phyloP scores from a whole-genome alignment of 495 filamentous ascomycete genomes.

The Aspergillus cristatus region DNA sequence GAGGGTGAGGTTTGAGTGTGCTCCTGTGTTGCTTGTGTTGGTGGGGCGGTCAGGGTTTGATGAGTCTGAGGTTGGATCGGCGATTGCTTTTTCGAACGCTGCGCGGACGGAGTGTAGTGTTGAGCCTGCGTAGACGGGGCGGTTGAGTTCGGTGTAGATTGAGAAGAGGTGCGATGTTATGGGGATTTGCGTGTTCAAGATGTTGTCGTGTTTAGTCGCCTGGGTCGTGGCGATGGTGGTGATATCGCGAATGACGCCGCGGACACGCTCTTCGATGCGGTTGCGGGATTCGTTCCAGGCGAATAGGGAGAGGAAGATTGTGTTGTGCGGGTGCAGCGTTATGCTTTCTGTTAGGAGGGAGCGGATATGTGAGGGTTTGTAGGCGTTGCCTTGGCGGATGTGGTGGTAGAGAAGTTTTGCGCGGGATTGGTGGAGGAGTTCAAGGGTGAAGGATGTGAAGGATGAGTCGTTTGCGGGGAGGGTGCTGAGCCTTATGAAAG shows the following conservation, averaged over 20 bases:
- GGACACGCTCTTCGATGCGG: conserved; percentile 63
- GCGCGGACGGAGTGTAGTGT: conserved; percentile 53
- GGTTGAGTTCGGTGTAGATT: conserved; percentile 54
- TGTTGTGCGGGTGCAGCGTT: conserved; percentile 61
- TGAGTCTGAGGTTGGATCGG: conserved; percentile 1
- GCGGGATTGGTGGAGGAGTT: conserved; percentile 57
- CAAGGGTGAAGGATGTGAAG: conserved; percentile 27
- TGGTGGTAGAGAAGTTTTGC: conserved; percentile 63
- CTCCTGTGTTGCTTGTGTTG: conserved; percentile 24
- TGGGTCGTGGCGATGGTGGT: conserved; percentile 19
- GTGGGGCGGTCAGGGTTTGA: conserved; percentile 15
- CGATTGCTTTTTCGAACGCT: conserved; percentile 64
- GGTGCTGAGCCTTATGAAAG: conserved; percentile 29
- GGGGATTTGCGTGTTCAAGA: conserved; percentile 29
- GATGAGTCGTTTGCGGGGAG: conserved; percentile 21
- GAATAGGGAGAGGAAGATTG: conserved; percentile 63
- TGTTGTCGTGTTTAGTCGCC: conserved; percentile 12
- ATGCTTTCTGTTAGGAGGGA: conserved; percentile 49
- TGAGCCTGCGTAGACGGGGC: conserved; percentile 32
- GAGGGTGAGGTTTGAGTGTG: conserved; percentile 36
- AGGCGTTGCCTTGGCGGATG: conserved; percentile 44
- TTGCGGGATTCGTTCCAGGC: conserved; percentile 60
- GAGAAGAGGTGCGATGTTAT: conserved; percentile 49
- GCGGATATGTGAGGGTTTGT: conserved; percentile 56
- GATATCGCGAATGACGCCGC: conserved; percentile 44